Evolutionary conservation across 768 basidiomycete genomes (phyloP), one percentile per base, ranked within the genome.

Genomic region (Termitomyces sp.): DNA sequence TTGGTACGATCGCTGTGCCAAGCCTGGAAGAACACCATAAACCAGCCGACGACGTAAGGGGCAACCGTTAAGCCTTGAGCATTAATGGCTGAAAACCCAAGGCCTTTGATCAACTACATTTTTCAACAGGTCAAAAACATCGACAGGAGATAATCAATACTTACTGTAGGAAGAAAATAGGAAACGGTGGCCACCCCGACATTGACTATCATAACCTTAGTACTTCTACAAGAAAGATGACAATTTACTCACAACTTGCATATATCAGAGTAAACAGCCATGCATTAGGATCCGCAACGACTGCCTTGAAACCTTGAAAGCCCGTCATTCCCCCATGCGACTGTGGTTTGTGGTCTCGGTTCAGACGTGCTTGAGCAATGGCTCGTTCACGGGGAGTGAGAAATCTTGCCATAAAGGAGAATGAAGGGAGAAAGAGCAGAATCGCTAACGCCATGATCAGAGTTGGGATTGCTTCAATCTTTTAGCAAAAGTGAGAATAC

Each of bases 21-120:
- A 10, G 82, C 76, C 59, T 82, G 81, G 64, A 79, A 68, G 59
- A 83, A 60, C 32, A 82, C 80, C 72, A 81, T 73, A 62, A 82
- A 76, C 78, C 81, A 84, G 27, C 81, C 83, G 27, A 79, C 75
- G 19, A 75, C 70, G 56, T 84, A 84, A 7, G 83, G 82, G 4
- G 82, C 82, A 8, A 82, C 81, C 3, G 82, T 83, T 44, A 85
- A 65, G 7, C 82, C 82, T 66, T 85, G 82, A 2, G 83, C 82
- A 53, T 80, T 74, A 56, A 83, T 79, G 3, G 81, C 75, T 0
- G 78, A 76, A 69, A 82, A 84, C 0, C 83, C 83, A 35, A 85
- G 78, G 32, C 69, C 73, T 58, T 77, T 79, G 65, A 84, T 83
- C 27, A 85, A 70, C 80, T 81, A 56, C 1, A 19, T 34, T 43